phyloP scores from a whole-genome alignment of 192 early-diverging fungal species.

The Mortierella claussenii region DNA sequence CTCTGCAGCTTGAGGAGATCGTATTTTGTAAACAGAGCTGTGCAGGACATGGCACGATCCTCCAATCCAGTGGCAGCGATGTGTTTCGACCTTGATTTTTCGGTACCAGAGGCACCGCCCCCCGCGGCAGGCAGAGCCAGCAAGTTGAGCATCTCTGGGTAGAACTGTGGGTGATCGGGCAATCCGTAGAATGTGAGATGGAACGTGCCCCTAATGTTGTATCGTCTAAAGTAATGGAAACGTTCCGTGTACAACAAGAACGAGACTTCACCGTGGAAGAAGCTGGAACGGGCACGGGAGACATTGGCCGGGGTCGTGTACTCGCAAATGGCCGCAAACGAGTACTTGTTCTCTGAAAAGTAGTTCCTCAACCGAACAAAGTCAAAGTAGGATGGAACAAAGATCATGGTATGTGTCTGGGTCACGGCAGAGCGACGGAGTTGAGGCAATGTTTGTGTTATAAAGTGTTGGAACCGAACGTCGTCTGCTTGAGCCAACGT shows the following conservation, averaged over 20 bases:
- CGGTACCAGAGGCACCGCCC: conserved; percentile 42
- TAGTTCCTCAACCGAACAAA: conserved; percentile 94
- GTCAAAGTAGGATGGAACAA: conserved; percentile 96
- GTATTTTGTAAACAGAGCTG: conserved; percentile 79
- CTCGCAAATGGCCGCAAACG: conserved; percentile 87
- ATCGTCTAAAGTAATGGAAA: conserved; percentile 95
- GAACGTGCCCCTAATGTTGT: conserved; percentile 83
- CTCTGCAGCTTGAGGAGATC: conserved; percentile 91
- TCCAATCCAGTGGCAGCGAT: conserved; percentile 58
- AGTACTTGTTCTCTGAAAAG: conserved; percentile 77
- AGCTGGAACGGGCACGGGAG: conserved; percentile 76
- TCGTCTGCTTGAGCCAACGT: conserved; percentile 76
- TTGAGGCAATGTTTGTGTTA: conserved; percentile 67
- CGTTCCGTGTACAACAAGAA: conserved; percentile 93
- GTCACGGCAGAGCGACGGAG: conserved; percentile 64
- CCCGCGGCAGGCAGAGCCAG: conserved; percentile 61
- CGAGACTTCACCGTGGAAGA: conserved; percentile 82
- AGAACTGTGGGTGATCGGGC: conserved; percentile 88
- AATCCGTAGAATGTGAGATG: conserved; percentile 92
- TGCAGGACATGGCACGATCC: conserved; percentile 69
- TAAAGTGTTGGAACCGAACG: conserved; percentile 87
- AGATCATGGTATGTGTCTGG: conserved; percentile 77
- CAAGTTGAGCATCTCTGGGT: conserved; percentile 89
- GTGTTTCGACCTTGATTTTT: conserved; percentile 51
- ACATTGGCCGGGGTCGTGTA: conserved; percentile 86